Base-by-base conservation (phyloP, 2,329 filamentous ascomycete species). In the Microsporum canis region DNA sequence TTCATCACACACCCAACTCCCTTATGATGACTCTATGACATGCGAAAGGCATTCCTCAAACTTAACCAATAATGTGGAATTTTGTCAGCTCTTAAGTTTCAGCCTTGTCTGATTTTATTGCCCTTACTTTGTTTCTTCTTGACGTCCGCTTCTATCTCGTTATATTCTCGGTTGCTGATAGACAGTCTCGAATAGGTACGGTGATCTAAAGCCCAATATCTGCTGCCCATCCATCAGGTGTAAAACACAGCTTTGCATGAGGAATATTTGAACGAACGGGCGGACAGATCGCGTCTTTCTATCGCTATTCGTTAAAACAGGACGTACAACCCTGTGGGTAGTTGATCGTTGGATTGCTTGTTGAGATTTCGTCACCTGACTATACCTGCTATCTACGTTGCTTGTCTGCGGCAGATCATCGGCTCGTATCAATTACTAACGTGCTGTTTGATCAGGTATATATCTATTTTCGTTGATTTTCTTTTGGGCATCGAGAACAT, bases 351-450 rank as follows among this genome's bases (percentile, higher is more conserved):
- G 79, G 78, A 72, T 68, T 80, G 80, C 80, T 84, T 85, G 83
- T 85, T 85, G 83, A 86, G 79, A 84, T 78, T 75, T 84, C 83
- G 83, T 85, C 81, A 82, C 73, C 83, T 85, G 83, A 85, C 78
- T 67, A 63, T 55, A 61, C 49, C 47, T 59, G 59, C 29, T 29
- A 55, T 17, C 45, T 34, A 14, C n/a, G 31, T 34, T 43, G 36
- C 39, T 53, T 39, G 49, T 56, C 23, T 41, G 39, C n/a, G 55
- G 31, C 43, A 6, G 41, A 47, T 53, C 66, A 66, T 65, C 67
- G 64, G 57, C 68, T 61, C 65, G 64, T 53, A 57, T 31, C 29
- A 38, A 49, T 63, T 63, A 33, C 62, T 38, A 59, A 66, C 33
- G 10, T 51, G 29, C 14, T 12, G 23, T 10, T 31, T 49, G 45